Base-by-base conservation (phyloP, 768 basidiomycete species). In the Suillus subluteus region DNA sequence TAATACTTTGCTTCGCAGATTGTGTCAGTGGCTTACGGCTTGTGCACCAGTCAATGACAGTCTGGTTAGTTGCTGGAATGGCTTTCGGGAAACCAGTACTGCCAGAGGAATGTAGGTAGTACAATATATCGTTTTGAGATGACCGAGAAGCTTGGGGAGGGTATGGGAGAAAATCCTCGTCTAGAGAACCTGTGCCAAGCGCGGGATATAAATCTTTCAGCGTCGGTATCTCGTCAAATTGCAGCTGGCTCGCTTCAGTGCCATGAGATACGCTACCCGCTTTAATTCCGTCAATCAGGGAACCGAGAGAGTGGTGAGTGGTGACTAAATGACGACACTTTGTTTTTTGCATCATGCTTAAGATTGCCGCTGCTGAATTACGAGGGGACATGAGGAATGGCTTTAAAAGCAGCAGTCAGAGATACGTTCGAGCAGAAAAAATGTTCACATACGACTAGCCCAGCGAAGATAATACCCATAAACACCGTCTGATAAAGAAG, bases 1-100 rank as follows among this genome's bases (percentile, higher is more conserved):
- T 21, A 44, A 6, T 18, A 21, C 18, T 44, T 44, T 44, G 18
- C 43, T 44, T 44, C 4, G 8, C 4, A 18, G 43, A 59, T 54
- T 12, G 16, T 26, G 8, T 52, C 32, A 30, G 11, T 21, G n/a
- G 71, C 80, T 55, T 69, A 84, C 83, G 70, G 13, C 77, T 74
- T 1, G 65, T 52, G 11, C 76, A 64, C 78, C 81, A 81, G 37
- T 83, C 77, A 3, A 74, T 62, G 30, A 82, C 62, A 11, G 71
- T 70, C 35, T 71, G 73, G 62, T 81, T 74, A 1, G 73, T 80
- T 50, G 81, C 75, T 3, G 76, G 67, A 37, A 85, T 81, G 1
- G 83, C 78, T 70, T 85, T 85, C 1, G 84, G 84, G 44, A 83
- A n/a, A n/a, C 83, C 84, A 3, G 83, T 84, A 6, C 84, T 84